phyloP scores from a whole-genome alignment of 2,329 filamentous ascomycete genomes.

The Talaromyces sp. region DNA sequence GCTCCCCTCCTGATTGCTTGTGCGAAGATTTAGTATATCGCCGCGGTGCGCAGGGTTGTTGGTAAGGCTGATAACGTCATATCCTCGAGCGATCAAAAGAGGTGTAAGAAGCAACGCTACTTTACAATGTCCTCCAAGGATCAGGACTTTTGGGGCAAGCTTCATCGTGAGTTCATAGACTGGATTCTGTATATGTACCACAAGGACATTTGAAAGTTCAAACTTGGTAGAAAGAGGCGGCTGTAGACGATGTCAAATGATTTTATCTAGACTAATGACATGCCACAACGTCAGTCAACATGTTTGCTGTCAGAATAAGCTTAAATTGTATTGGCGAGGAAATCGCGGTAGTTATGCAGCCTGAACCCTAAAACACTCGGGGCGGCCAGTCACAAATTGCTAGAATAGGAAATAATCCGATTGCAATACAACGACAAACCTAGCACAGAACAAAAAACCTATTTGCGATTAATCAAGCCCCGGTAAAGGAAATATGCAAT shows the following conservation, averaged over 20 bases:
- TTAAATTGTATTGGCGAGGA: neutral
- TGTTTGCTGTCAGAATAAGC: neutral
- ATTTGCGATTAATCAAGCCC: neutral
- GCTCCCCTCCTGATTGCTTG: slow-evolving; percentile 55
- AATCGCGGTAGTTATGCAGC: neutral
- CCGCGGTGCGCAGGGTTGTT: slow-evolving; percentile 62
- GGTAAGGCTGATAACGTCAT: slow-evolving; percentile 73
- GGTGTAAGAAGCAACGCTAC: slow-evolving; percentile 69
- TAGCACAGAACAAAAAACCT: neutral
- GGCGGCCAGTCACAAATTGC: neutral
- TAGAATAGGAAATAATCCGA: neutral
- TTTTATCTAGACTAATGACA: neutral
- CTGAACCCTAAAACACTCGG: neutral
- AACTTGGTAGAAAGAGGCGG: no score
- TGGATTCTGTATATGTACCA: neutral
- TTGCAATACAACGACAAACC: neutral
- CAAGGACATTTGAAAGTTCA: no score
- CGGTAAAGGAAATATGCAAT: neutral
- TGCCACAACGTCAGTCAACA: neutral
- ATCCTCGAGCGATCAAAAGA: slow-evolving; percentile 65
- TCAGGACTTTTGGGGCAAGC: slow-evolving; percentile 48
- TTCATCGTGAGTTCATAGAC: neutral
- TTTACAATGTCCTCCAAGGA: slow-evolving; percentile 79
- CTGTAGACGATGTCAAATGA: no score
- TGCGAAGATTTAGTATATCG: slow-evolving; percentile 51